A percentile compares a stretch with the other conserved stretches of the same genome.
phyloP scores from a whole-genome alignment of 306 rosid genomes.

The Prunus mira region DNA sequence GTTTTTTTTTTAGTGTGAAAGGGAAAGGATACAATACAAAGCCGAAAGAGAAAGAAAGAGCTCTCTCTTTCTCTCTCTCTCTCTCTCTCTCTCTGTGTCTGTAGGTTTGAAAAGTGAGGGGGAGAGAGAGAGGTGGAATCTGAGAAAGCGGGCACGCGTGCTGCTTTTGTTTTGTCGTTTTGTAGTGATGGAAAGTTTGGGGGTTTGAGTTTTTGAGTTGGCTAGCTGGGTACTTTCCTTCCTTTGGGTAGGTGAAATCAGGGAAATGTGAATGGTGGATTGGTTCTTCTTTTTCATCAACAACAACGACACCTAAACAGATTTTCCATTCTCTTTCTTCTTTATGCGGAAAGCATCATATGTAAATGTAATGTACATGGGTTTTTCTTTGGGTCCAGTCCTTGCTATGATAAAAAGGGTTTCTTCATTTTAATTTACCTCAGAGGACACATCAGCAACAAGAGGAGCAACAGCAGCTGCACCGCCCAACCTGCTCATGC shows the following conservation, averaged over 20 bases:
- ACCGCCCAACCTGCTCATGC: conserved; percentile 99
- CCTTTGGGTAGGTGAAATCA: neutral
- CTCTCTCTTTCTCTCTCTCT: too few relatives aligned
- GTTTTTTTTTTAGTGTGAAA: neutral
- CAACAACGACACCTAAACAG: neutral
- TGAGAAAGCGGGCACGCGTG: conserved; percentile 83
- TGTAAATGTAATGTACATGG: too few relatives aligned
- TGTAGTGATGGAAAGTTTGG: conserved; percentile 38
- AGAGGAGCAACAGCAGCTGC: conserved; percentile 91
- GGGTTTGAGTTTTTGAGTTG: conserved; percentile 14
- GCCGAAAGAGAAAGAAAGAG: neutral
- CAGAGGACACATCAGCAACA: conserved; percentile 73
- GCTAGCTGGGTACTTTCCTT: neutral
- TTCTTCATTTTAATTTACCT: conserved; percentile 38
- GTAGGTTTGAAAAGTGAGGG: too few relatives aligned
- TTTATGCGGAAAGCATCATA: neutral
- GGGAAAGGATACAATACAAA: conserved; percentile 4
- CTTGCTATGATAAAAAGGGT: neutral
- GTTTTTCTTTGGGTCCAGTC: too few relatives aligned
- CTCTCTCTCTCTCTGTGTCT: neutral
- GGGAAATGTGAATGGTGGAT: neutral
- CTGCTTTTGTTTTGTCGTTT: conserved; percentile 69
- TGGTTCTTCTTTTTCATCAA: neutral
- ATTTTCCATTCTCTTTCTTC: neutral
- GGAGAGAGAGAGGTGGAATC: conserved; percentile 38